Conservation (phyloP, 768 basidiomycete genomes). For the Clitopilus hobsonii region DNA sequence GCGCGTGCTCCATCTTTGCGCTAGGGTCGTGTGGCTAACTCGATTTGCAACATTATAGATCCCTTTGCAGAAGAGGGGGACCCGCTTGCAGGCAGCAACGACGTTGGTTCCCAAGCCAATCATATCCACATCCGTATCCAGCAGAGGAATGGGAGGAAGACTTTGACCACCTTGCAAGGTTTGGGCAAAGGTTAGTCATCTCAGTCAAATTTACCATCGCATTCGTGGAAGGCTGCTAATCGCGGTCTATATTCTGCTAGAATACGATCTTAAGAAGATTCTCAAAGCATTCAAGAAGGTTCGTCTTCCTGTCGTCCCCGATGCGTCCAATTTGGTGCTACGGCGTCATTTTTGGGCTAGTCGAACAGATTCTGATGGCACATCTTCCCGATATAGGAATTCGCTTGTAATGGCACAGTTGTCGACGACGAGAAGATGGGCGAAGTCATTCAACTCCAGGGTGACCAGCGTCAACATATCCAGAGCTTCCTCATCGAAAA, state of each 20-base stretch:
- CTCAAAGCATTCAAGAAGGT: conserved; percentile 99
- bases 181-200: conserved; percentile 74
- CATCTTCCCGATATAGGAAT: conserved; percentile 55
- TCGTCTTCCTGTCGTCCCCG: background rate
- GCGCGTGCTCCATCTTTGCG: no score
- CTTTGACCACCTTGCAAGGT: conserved; percentile 95
- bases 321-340: background rate
- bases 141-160: conserved; percentile 98
- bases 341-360: conserved; percentile 1
- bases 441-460: conserved; percentile 96
- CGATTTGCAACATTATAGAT: conserved; percentile 43
- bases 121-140: conserved; percentile 97
- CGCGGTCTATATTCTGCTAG: conserved; percentile 31
- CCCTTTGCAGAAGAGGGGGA: conserved; percentile 95
- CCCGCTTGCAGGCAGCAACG: conserved; percentile 65
- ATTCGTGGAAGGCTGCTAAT: conserved; percentile 8
- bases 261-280: conserved; percentile 97
- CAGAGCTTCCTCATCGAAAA: conserved; percentile 81
- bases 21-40: no score
- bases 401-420: conserved; percentile 97
- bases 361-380: conserved; percentile 5
- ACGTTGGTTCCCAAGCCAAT: conserved; percentile 78
- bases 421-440: conserved; percentile 96
- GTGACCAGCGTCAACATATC: conserved; percentile 94
- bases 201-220: conserved; percentile 2